Base-by-base conservation (phyloP, 2,329 filamentous ascomycete species). In the Xylariaceae sp. region DNA sequence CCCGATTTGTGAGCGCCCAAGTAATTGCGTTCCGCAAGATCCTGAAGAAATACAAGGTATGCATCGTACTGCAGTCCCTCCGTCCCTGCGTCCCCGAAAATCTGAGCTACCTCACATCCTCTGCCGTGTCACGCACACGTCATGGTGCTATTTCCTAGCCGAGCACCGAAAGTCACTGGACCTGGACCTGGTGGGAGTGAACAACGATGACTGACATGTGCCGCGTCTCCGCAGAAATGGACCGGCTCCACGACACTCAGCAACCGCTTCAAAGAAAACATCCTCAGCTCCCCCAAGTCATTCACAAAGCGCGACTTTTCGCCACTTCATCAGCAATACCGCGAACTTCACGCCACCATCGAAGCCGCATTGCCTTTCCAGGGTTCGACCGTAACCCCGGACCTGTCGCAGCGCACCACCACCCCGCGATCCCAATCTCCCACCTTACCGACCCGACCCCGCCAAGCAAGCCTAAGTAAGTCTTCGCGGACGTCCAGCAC, bases 21-120 rank as follows among this genome's bases (percentile, higher is more conserved):
- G 73, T 82, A 9, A 78, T 83, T 4, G 88, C 85, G 3, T 90
- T 94, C 54, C 78, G 79, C 41, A 94, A 94, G 65, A 83, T 94
- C 29, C 68, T 90, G 26, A 93, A 91, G 62, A 94, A 94, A 60
- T 91, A 93, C 65, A 77, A 73, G 70, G 78, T 79, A 65, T n/a
- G 66, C 30, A 38, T n/a, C 13, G 30, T 26, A 26, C 6, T 26
- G 6, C 22, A 26, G 22, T 11, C 22, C 11, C 6, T 11, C 22
- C 6, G 11, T n/a, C n/a, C n/a, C n/a, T n/a, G n/a, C n/a, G n/a
- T n/a, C n/a, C n/a, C n/a, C n/a, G n/a, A n/a, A n/a, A n/a, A n/a
- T n/a, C n/a, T n/a, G n/a, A n/a, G n/a, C n/a, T n/a, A n/a, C n/a
- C n/a, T n/a, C n/a, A n/a, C n/a, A n/a, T n/a, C n/a, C n/a, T n/a